Evolutionary conservation across 768 basidiomycete genomes (phyloP).

Genomic region (Podaxis rugospora): DNA sequence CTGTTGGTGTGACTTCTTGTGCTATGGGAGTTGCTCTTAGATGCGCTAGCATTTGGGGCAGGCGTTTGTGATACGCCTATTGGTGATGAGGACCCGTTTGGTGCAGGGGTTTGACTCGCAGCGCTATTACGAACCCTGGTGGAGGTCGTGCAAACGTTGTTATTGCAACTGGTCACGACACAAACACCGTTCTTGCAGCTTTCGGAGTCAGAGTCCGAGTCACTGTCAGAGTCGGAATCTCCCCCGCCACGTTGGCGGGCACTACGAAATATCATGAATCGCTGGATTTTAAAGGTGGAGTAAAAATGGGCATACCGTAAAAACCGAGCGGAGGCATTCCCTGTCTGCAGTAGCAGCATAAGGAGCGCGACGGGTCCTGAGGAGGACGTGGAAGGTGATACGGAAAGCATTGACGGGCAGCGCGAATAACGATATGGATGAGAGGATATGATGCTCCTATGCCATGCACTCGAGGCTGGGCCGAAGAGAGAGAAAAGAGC

Average conservation of each 20-base stretch:
- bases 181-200: constrained; percentile 4
- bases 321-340: not conserved
- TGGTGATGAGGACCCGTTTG: not conserved
- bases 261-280: not conserved
- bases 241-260: not conserved
- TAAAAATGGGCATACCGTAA: not conserved
- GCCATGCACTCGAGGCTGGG: not conserved
- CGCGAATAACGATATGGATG: not conserved
- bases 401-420: not conserved
- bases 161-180: not conserved
- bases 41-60: not conserved
- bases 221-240: constrained; percentile 11
- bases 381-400: not conserved
- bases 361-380: not conserved
- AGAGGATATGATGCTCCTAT: not conserved
- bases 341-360: constrained; percentile 1
- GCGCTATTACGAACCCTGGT: not conserved
- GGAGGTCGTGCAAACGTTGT: not conserved
- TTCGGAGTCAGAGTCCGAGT: constrained; percentile 10
- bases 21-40: not conserved
- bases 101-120: constrained; percentile 1
- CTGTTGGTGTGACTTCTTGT: not conserved
- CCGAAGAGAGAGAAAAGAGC: not conserved
- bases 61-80: not conserved
- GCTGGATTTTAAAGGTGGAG: too few relatives aligned